Conservation (phyloP, 805 yeast genomes). For the Starmerella cellae region DNA sequence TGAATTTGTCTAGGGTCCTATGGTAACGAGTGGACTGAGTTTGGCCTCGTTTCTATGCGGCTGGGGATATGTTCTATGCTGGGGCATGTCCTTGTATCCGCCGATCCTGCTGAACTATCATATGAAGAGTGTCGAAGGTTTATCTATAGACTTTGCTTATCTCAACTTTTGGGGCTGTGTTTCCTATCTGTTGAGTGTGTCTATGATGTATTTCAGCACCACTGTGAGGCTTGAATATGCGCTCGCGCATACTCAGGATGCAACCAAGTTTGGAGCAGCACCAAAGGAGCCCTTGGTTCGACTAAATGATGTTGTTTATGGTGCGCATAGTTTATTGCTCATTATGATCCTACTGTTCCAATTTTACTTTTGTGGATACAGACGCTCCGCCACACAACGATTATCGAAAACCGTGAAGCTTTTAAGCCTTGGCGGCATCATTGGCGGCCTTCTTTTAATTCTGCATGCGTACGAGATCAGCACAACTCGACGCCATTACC, state of each 20-base stretch:
- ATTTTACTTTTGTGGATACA: constrained; percentile 28
- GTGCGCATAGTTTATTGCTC: constrained; percentile 33
- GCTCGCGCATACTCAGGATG: constrained; percentile 21
- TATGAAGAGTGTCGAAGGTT: constrained; percentile 29
- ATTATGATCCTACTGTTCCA: constrained; percentile 30
- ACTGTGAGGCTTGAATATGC: constrained; percentile 29
- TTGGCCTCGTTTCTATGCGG: constrained; percentile 16
- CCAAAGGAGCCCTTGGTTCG: constrained; percentile 32
- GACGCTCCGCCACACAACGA: constrained; percentile 24
- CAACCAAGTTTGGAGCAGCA: constrained; percentile 11
- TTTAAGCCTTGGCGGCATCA: constrained; percentile 15
- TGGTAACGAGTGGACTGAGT: constrained; percentile 4
- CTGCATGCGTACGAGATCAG: constrained; percentile 23
- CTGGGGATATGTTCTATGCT: constrained; percentile 24
- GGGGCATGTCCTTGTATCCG: constrained; percentile 31
- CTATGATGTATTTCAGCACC: constrained; percentile 25
- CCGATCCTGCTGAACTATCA: constrained; percentile 26
- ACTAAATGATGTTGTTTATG: constrained; percentile 34
- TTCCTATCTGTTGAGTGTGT: constrained; percentile 26
- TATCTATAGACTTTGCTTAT: constrained; percentile 27
- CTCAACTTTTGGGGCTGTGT: constrained; percentile 29
- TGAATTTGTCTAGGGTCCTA: too few relatives aligned
- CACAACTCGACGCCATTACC: constrained; percentile 21
- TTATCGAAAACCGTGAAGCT: constrained; percentile 23
- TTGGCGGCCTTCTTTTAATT: constrained; percentile 18